phyloP scores from a whole-genome alignment of 306 rosid species.

The Cyclanthera cordifolia region DNA sequence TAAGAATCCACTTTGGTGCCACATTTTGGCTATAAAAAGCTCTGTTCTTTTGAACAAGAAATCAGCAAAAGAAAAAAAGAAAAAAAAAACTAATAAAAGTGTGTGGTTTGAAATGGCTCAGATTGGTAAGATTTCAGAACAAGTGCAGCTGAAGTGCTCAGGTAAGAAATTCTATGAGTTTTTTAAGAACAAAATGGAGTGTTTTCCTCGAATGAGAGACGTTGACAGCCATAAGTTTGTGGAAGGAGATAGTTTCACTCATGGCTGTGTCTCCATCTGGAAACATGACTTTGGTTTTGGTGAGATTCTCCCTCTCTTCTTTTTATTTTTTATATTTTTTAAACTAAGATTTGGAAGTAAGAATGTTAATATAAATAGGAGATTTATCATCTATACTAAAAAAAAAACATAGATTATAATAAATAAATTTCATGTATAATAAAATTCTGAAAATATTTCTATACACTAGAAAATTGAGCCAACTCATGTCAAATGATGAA shows the following conservation, averaged over 20 bases:
- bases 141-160: not conserved
- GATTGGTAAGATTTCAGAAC: not conserved
- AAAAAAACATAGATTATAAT: no score
- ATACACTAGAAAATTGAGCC: no score
- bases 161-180: not conserved
- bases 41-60: not conserved
- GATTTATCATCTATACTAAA: no score
- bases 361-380: no score
- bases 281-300: not conserved
- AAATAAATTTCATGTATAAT: no score
- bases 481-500: no score
- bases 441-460: no score
- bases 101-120: conserved; percentile 10
- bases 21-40: not conserved
- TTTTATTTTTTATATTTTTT: no score
- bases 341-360: no score
- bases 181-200: not conserved
- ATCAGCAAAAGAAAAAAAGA: no score
- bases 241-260: not conserved
- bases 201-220: not conserved
- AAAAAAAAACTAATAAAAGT: no score
- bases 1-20: not conserved
- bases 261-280: not conserved
- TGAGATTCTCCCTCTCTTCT: not conserved
- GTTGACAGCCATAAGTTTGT: not conserved